These are phyloP conservation scores for Suillus paluster DNA, from an alignment of 768 basidiomycete genomes.

Conservation along the genomic window DNA sequence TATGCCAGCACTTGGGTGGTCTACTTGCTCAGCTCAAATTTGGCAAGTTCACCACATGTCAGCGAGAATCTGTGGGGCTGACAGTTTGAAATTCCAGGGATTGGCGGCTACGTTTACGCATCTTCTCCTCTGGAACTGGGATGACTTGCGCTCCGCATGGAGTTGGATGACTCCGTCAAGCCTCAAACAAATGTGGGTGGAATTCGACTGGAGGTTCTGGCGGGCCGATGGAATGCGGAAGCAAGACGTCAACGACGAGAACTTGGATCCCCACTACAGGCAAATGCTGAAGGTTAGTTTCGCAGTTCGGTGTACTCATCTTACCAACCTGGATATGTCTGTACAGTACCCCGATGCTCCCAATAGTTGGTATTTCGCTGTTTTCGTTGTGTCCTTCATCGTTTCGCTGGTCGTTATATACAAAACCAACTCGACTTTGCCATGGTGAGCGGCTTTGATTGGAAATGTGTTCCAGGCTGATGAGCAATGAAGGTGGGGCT, in stretches of 20 bases:
- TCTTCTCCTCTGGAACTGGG: conserved; percentile 49
- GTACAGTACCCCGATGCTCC: conserved; percentile 26
- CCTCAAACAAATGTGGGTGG: conserved; percentile 35
- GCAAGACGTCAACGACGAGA: conserved; percentile 27
- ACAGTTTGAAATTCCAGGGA: conserved; percentile 20
- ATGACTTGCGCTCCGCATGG: conserved; percentile 47
- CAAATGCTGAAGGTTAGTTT: conserved; percentile 51
- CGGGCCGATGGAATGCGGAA: conserved; percentile 44
- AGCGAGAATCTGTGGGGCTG: background rate
- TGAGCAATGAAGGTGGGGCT: conserved; percentile 46
- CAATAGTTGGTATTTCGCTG: conserved; percentile 26
- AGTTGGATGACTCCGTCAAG: conserved; percentile 42
- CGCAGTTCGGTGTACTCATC: background rate
- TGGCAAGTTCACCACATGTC: conserved; percentile 17
- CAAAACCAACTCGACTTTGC: conserved; percentile 49
- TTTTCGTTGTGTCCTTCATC: conserved; percentile 12
- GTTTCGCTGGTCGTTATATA: conserved; percentile 22
- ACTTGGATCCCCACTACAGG: conserved; percentile 52
- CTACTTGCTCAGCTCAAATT: conserved; percentile 47
- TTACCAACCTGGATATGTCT: background rate
- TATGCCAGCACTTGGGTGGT: conserved; percentile 54
- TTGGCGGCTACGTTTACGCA: conserved; percentile 54
- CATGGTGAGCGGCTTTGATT: conserved; percentile 39
- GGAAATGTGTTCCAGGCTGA: background rate
- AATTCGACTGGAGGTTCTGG: conserved; percentile 50